Evolutionary conservation across 176 grass and related monocot genomes (phyloP).

Genomic region (Zea luxurians): DNA sequence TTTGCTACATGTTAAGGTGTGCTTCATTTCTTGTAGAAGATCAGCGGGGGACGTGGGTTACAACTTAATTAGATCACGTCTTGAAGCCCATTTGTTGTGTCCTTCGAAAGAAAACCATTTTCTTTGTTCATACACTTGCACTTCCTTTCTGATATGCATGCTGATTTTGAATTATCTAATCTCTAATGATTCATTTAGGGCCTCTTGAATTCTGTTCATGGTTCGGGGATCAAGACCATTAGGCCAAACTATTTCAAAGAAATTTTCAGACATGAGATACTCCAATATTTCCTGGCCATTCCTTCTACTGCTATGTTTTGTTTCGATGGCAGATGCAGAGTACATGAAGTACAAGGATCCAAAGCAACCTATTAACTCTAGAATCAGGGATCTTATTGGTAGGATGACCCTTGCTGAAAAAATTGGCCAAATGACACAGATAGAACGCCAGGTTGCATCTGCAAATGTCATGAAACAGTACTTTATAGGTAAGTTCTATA

Average conservation of each 20-base stretch:
- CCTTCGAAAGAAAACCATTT: background rate
- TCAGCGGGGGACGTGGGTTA: background rate
- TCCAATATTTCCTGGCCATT: slow-evolving; percentile 28
- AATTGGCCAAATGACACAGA: slow-evolving; percentile 95
- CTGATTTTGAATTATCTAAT: slow-evolving; percentile 21
- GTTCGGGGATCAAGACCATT: background rate
- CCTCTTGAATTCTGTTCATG: background rate
- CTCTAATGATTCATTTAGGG: slow-evolving; percentile 1
- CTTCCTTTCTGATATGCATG: slow-evolving; percentile 20
- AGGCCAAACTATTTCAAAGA: slow-evolving; percentile 1
- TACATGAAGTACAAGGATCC: slow-evolving; percentile 90
- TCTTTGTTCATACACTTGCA: background rate
- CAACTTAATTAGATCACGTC: slow-evolving; percentile 2
- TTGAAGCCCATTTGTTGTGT: background rate
- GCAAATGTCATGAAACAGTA: slow-evolving; percentile 79
- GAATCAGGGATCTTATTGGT: slow-evolving; percentile 76
- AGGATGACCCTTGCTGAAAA: slow-evolving; percentile 98
- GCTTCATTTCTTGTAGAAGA: slow-evolving; percentile 14
- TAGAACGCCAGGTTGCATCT: slow-evolving; percentile 78
- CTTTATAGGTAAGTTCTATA: slow-evolving; percentile 71
- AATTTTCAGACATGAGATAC: slow-evolving; percentile 37
- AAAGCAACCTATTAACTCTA: slow-evolving; percentile 61
- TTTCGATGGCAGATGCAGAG: slow-evolving; percentile 54
- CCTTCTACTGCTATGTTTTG: slow-evolving; percentile 57
- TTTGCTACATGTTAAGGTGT: background rate